These are phyloP conservation scores for Eimeria sp. DNA, from an alignment of 169 alveolate genomes.

Conservation along the genomic window DNA sequence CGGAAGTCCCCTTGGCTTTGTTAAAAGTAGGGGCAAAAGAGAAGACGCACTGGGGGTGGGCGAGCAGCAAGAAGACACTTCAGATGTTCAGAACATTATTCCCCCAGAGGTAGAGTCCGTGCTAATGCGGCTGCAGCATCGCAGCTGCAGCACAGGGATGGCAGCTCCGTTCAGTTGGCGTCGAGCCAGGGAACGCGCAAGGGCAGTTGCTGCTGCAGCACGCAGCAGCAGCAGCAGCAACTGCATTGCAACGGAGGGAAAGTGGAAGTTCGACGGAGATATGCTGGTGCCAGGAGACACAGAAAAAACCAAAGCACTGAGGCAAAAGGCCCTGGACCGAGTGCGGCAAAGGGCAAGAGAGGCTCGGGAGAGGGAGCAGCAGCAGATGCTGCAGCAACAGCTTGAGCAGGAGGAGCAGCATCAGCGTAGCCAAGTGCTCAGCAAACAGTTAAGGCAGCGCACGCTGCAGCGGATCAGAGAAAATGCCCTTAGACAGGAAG, in stretches of 20 bases:
- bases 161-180: slow-evolving; percentile 38
- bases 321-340: slow-evolving; percentile 43
- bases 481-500: slow-evolving; percentile 27
- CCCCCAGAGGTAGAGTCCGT: slow-evolving; percentile 31
- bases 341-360: slow-evolving; percentile 54
- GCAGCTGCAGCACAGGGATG: slow-evolving; percentile 40
- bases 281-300: slow-evolving; percentile 35
- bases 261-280: slow-evolving; percentile 45
- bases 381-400: slow-evolving; percentile 7
- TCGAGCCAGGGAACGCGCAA: slow-evolving; percentile 1
- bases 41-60: background rate
- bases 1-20: background rate
- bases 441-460: slow-evolving; percentile 26
- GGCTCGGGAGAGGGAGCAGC: slow-evolving; percentile 53
- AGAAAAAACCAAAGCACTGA: background rate
- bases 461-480: slow-evolving; percentile 56
- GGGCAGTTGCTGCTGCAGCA: background rate
- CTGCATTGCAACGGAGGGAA: background rate
- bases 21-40: background rate
- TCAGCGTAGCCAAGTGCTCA: slow-evolving; percentile 13
- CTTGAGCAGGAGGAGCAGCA: slow-evolving; percentile 61
- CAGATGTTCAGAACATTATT: background rate
- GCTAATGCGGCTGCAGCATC: slow-evolving; percentile 40
- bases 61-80: background rate
- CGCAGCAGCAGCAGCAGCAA: slow-evolving; percentile 54